Evolutionary conservation across 2,329 filamentous ascomycete genomes (phyloP).

Genomic region (Diaporthe sp.): DNA sequence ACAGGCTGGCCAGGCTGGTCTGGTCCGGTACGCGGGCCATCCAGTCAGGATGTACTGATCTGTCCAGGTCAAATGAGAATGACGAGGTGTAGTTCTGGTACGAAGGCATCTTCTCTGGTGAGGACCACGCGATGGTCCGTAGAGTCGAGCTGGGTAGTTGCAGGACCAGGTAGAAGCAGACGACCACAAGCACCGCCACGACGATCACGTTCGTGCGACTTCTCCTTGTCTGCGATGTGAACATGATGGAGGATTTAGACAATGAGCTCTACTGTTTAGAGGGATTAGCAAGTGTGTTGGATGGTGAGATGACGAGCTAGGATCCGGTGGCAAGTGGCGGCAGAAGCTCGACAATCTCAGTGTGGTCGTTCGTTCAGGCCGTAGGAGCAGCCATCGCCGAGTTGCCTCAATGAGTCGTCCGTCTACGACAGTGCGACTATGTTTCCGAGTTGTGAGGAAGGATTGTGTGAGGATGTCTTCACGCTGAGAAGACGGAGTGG

Average conservation of each 20-base stretch:
- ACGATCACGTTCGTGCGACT: conserved; percentile 30
- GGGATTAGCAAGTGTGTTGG: neutral
- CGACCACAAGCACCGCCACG: conserved; percentile 18
- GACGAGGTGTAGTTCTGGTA: conserved; percentile 46
- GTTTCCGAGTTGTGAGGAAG: neutral
- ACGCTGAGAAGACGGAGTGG: neutral
- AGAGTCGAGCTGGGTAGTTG: conserved; percentile 23
- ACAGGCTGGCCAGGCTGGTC: conserved; percentile 56
- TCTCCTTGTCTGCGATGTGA: conserved; percentile 19
- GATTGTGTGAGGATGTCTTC: neutral
- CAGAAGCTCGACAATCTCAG: neutral
- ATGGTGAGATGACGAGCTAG: neutral
- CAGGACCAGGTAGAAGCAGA: conserved; percentile 33
- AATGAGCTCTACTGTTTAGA: neutral
- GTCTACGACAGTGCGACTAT: neutral
- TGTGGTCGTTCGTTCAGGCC: neutral
- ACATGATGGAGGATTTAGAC: conserved; percentile 25
- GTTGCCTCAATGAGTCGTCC: neutral
- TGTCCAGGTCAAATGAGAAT: conserved; percentile 58
- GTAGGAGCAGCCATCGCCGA: conserved; percentile 7
- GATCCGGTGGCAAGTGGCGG: neutral
- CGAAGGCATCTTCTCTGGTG: conserved; percentile 1
- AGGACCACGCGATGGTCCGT: conserved; percentile 1
- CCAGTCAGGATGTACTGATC: conserved; percentile 53
- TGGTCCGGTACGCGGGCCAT: conserved; percentile 58